Evolutionary conservation across 1,284 basidiomycete genomes (phyloP), one percentile per base, ranked within the genome.

Genomic region (Pholiota adiposa): DNA sequence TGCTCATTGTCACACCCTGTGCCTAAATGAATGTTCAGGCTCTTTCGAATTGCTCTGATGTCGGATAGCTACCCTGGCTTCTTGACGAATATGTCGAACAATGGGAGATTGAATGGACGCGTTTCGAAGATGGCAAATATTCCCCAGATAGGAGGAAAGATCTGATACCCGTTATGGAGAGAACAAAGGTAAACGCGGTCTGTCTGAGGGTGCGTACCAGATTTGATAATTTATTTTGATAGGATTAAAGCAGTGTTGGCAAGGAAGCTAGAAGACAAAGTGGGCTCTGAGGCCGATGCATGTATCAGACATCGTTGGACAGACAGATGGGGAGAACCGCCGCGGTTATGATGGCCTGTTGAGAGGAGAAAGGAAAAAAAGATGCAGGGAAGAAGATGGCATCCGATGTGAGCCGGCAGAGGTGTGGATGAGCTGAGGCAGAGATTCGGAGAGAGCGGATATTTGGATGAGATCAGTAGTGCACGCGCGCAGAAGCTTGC

Each of bases 261-360:
- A 50, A 34, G 29, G 48, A 31, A 50, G 48, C 44, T 27, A 46
- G 23, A 46, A 46, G 48, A 50, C 48, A 50, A 50, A 34, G 48
- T 33, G 12, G 44, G 44, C 23, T 27, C 23, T 46, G 23, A n/a
- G 40, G 14, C 3, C 23, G 44, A 46, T 46, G 44, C 44, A 46
- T 46, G 44, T 46, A 50, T 50, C 48, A 50, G 48, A 50, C 33
- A 19, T 34, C n/a, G 23, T 50, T 50, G 29, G 48, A 50, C 48
- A 50, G 48, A 50, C 48, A 50, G 29, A 31, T 50, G 48, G 29
- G 48, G 48, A 50, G 48, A 50, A 50, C 48, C 48, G 48, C 48
- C n/a, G 48, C 48, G 29, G 27, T 18, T 34, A 21, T 50, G 48
- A 50, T 50, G 48, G 48, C 48, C 31, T 50, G 48, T 12, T 48